phyloP scores from a whole-genome alignment of 1,139 yeast species.

The Saccharomyces hybrid region DNA sequence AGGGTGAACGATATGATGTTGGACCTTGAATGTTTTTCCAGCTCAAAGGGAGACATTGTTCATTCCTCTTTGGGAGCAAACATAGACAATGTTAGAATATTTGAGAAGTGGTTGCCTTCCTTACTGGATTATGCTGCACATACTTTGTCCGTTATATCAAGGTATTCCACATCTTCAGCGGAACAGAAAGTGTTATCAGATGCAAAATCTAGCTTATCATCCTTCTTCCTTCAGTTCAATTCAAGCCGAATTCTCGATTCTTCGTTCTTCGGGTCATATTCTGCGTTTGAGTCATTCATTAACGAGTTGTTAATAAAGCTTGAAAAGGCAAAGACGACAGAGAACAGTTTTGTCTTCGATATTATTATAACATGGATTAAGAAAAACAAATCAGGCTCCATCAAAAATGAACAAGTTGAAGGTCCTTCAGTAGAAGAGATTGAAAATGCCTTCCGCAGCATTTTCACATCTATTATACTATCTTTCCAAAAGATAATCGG shows the following conservation, averaged over 20 bases:
- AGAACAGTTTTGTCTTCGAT: no score
- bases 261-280: background rate
- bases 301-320: no score
- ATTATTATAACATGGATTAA: no score
- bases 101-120: conserved; percentile 40
- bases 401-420: no score
- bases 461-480: no score
- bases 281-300: no score
- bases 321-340: no score
- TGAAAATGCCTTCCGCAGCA: no score
- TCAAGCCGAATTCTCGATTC: conserved; percentile 16
- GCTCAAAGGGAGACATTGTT: conserved; percentile 13
- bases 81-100: conserved; percentile 7
- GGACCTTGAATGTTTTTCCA: conserved; percentile 17
- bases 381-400: no score
- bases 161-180: background rate
- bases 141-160: conserved; percentile 5
- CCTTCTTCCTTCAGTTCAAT: background rate
- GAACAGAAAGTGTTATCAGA: conserved; percentile 1
- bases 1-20: conserved; percentile 16
- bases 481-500: no score
- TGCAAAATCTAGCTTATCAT: background rate
- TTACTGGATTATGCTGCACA: conserved; percentile 42
- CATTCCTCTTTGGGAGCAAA: conserved; percentile 9
- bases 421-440: no score